Percentiles rank a stretch among this genome's conserved stretches.
phyloP scores from a whole-genome alignment of 1,284 basidiomycete genomes.

The Cryptococcus sp. region DNA sequence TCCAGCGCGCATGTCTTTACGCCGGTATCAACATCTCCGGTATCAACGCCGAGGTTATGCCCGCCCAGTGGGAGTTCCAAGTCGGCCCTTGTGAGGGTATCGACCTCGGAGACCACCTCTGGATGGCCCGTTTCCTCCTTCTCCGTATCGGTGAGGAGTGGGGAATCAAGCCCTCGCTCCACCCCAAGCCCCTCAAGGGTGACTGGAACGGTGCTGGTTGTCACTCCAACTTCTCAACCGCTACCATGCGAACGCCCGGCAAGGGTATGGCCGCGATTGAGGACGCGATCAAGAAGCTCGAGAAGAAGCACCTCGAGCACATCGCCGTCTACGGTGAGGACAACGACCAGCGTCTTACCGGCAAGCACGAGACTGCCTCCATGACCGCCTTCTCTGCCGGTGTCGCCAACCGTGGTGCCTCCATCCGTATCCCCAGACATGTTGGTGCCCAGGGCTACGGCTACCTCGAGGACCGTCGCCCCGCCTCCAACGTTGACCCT shows the following conservation, averaged over 20 bases:
- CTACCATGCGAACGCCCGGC: conserved; percentile 86
- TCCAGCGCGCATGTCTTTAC: conserved; percentile 74
- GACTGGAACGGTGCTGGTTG: conserved; percentile 99
- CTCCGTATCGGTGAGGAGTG: conserved; percentile 95
- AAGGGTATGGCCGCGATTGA: conserved; percentile 90
- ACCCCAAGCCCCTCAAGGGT: conserved; percentile 95
- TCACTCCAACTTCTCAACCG: conserved; percentile 93
- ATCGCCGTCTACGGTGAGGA: conserved; percentile 96
- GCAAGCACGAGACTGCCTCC: conserved; percentile 92
- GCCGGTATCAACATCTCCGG: conserved; percentile 97
- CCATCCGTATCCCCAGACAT: conserved; percentile 78
- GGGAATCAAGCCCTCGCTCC: conserved; percentile 91
- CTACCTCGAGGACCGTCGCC: conserved; percentile 94
- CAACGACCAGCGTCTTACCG: conserved; percentile 91
- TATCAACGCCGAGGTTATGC: conserved; percentile 99
- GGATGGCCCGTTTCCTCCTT: conserved; percentile 94
- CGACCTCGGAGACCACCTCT: conserved; percentile 97
- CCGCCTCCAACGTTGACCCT: conserved; percentile 95
- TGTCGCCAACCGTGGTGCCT: conserved; percentile 96
- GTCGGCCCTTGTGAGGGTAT: conserved; percentile 98
- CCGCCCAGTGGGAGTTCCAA: conserved; percentile 99
- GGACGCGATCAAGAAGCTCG: conserved; percentile 86
- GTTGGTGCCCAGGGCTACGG: conserved; percentile 90
- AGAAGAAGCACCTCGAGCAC: conserved; percentile 81
- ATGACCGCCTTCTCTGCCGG: conserved; percentile 91